phyloP scores from a whole-genome alignment of 2,329 filamentous ascomycete genomes.

The Penicillium sp. region DNA sequence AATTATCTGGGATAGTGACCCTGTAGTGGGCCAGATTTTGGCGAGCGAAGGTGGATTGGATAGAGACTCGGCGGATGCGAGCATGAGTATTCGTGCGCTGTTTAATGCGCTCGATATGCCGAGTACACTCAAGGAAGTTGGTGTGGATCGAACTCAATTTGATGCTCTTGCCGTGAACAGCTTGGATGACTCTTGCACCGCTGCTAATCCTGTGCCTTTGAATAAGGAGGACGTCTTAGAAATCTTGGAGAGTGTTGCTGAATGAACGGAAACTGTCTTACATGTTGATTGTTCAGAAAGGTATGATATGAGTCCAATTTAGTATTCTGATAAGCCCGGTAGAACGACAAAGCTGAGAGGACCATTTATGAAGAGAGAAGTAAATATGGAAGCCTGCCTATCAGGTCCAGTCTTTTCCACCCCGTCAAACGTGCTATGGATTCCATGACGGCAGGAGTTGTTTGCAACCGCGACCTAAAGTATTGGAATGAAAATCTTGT shows the following conservation, averaged over 20 bases:
- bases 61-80: not conserved
- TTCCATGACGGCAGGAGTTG: no score
- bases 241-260: not conserved
- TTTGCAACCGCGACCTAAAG: no score
- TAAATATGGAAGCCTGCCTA: no score
- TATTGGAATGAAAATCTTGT: no score
- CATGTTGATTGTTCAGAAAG: not conserved
- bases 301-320: no score
- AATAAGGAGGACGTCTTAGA: conserved; percentile 1
- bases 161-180: conserved; percentile 4
- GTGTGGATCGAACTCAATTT: not conserved
- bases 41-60: not conserved
- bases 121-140: not conserved
- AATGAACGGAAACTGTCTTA: not conserved
- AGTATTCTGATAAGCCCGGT: no score
- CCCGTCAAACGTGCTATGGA: no score
- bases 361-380: no score
- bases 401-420: no score
- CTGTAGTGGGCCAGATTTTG: not conserved
- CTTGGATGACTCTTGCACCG: conserved; percentile 1
- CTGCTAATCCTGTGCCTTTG: conserved; percentile 6
- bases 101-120: conserved; percentile 3
- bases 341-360: no score
- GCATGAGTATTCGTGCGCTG: not conserved
- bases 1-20: not conserved